Base-by-base conservation (phyloP, 768 basidiomycete species). In the Boletus speciosus region DNA sequence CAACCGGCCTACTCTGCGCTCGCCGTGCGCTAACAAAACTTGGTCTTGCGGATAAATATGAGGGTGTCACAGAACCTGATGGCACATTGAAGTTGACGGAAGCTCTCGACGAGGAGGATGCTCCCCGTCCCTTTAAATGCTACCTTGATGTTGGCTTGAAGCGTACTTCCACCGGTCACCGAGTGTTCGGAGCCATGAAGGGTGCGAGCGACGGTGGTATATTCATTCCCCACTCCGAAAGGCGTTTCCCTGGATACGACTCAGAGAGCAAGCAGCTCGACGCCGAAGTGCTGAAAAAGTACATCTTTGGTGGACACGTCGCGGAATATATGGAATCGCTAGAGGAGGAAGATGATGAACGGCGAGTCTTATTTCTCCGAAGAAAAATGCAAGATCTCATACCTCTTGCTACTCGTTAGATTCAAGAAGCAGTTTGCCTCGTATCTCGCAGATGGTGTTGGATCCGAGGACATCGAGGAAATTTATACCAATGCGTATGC, bases 241-340 rank as follows among this genome's bases (percentile, higher is more conserved):
- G 93, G 74, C 92, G 95, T 52, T 98, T 98, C 88, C 97, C 97
- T 52, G 97, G 97, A 45, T 99, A 83, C 76, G 97, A 99, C 74
- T 76, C 87, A 55, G 97, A 99, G 75, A 69, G 74, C 72, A 99
- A 99, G 81, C 77, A 86, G 72, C 82, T 99, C 57, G 94, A 99
- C 59, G 85, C 92, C 41, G 97, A 98, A 74, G 84, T 87, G 52
- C 79, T 98, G 68, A 93, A 96, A 73, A 96, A 96, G 76, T 99
- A 99, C 79, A 98, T 99, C 72, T 90, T 80, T 64, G 95, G 92
- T 71, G 95, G 95, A 49, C 97, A 99, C 72, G 88, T 99, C 53
- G 93, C 97, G 47, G 97, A 98, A 76, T 99, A 98, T 81, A 99
- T 99, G 97, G 92, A 98, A 78, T 90, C 86, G 53, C 78, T 98